phyloP scores from a whole-genome alignment of 768 basidiomycete genomes.

The Thelephora aurantiotincta region DNA sequence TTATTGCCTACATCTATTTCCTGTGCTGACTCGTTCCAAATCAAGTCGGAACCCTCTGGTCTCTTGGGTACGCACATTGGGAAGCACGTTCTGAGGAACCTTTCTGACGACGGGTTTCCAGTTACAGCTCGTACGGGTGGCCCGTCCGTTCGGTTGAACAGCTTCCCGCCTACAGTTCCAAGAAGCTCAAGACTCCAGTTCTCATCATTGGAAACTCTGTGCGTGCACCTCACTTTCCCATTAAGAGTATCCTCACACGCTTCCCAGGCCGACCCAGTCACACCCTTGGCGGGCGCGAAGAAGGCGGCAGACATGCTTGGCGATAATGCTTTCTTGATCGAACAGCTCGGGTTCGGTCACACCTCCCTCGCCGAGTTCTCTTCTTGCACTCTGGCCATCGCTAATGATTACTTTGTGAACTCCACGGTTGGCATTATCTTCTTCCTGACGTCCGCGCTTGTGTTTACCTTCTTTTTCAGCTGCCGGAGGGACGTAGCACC shows the following conservation, averaged over 20 bases:
- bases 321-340: not conserved
- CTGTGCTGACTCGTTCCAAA: too few relatives aligned
- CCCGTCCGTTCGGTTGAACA: too few relatives aligned
- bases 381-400: constrained; percentile 2
- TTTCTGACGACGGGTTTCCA: too few relatives aligned
- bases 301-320: not conserved
- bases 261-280: constrained; percentile 4
- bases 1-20: too few relatives aligned
- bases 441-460: too few relatives aligned
- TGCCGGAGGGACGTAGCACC: too few relatives aligned
- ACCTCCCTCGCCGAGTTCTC: constrained; percentile 5
- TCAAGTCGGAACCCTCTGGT: too few relatives aligned
- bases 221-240: not conserved
- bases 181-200: constrained; percentile 4
- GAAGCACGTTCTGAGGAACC: too few relatives aligned
- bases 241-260: not conserved
- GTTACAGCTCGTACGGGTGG: too few relatives aligned
- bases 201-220: constrained; percentile 3
- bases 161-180: too few relatives aligned
- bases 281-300: constrained; percentile 1
- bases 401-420: constrained; percentile 4
- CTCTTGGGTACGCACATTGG: too few relatives aligned
- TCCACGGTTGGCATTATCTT: constrained; percentile 3
- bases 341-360: constrained; percentile 5
- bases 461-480: too few relatives aligned